Conservation (phyloP, 2,329 filamentous ascomycete species). For the Fusarium foetens region DNA sequence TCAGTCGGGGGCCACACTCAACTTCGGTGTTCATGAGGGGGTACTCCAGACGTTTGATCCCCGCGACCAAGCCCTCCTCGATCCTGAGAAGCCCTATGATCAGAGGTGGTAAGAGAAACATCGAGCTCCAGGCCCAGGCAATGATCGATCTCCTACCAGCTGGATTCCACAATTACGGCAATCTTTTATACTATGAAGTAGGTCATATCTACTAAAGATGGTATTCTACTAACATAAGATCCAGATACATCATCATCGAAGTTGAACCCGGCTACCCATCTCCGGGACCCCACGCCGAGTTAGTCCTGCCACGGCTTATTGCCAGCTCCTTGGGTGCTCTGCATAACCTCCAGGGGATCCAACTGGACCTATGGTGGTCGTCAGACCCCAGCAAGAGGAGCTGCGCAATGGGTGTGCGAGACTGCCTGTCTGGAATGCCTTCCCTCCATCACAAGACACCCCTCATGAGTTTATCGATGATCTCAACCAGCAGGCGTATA, state of each 20-base stretch:
- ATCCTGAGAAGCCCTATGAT: no score
- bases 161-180: no score
- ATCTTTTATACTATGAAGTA: no score
- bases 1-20: neutral
- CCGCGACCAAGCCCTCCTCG: no score
- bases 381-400: neutral
- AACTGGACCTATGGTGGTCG: neutral
- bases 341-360: neutral
- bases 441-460: no score
- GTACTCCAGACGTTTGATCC: no score
- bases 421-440: no score
- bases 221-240: neutral
- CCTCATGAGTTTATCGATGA: neutral
- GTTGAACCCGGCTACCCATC: fast-evolving
- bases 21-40: no score
- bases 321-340: neutral
- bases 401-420: neutral
- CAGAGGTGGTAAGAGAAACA: no score
- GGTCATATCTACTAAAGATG: no score
- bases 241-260: neutral
- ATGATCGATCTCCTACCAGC: no score
- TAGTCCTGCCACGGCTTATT: neutral
- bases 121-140: no score
- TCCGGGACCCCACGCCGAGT: fast-evolving
- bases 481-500: neutral